These are phyloP conservation scores for Vigna trinervia DNA, from an alignment of 306 rosid species.

Conservation along the genomic window DNA sequence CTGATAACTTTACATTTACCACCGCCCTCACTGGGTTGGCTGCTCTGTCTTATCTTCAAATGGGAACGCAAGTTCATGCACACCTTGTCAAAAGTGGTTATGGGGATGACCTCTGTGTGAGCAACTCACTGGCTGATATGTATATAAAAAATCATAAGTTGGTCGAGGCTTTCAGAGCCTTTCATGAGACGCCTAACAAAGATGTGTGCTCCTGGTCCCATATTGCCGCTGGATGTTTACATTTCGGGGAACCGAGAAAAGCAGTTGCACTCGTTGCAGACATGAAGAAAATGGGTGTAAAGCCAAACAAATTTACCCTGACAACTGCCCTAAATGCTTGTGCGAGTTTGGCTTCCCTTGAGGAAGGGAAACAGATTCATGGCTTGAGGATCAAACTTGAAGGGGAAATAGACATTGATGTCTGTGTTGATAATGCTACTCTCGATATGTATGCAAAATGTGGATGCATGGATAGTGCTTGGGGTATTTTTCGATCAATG, in stretches of 20 bases:
- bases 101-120: slow-evolving; percentile 67
- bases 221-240: slow-evolving; percentile 76
- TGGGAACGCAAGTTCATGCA: slow-evolving; percentile 74
- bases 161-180: slow-evolving; percentile 66
- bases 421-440: slow-evolving; percentile 79
- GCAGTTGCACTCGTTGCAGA: slow-evolving; percentile 57
- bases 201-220: slow-evolving; percentile 83
- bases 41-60: slow-evolving; percentile 53
- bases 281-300: slow-evolving; percentile 58
- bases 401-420: slow-evolving; percentile 64
- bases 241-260: slow-evolving; percentile 63
- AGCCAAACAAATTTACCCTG: slow-evolving; percentile 73
- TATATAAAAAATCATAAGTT: slow-evolving; percentile 63
- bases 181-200: slow-evolving; percentile 65
- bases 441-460: slow-evolving; percentile 90
- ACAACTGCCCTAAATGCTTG: slow-evolving; percentile 77
- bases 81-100: slow-evolving; percentile 68
- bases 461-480: slow-evolving; percentile 67
- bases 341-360: slow-evolving; percentile 66
- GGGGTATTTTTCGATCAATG: slow-evolving; percentile 57
- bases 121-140: slow-evolving; percentile 74
- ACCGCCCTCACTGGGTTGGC: slow-evolving; percentile 70
- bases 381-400: slow-evolving; percentile 74
- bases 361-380: slow-evolving; percentile 78
- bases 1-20: slow-evolving; percentile 70